Base-by-base conservation (phyloP, 345 rosid species). In the Sisymbrium irio region DNA sequence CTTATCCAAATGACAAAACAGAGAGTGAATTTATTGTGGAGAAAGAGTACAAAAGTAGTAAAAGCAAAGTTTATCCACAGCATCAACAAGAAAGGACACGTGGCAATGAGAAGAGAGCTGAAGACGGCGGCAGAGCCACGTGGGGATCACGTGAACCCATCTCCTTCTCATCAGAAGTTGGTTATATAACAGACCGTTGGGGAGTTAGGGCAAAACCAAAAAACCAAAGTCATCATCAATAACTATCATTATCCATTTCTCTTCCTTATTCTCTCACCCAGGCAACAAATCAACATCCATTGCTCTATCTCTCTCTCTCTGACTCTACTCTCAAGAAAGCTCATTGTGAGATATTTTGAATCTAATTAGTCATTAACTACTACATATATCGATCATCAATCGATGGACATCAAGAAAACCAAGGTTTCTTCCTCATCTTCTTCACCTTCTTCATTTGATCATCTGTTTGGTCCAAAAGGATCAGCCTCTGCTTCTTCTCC, bases 61-160 rank as follows among this genome's bases (percentile, higher is more conserved):
- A 76, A 76, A 63, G 47, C 76, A 65, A 65, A 77, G 73, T 77
- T 77, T 77, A 77, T 77, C 80, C 73, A 77, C 6, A 49, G 20
- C 63, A 65, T 64, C 47, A 7, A 47, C 8, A 2, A 47, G 62
- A 28, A 57, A 71, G 10, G 11, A 50, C 80, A 77, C 77, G 77
- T 77, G 80, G 17, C 62, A 25, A 30, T 19, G 12, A 1, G 15
- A 57, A 54, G 66, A 55, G 66, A 71, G 47, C 19, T 15, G 46
- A 70, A 71, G 53, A 47, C 67, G 80, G 72, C 72, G 62, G 72
- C 68, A 77, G 27, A 65, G 80, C 62, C 80, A 77, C 80, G 80
- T 77, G 80, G 62, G 51, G 19, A 77, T 77, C 77, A 77, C 80
- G 69, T 77, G 80, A 77, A 76, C 61, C 75, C 79, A 76, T 76